phyloP scores from a whole-genome alignment of 345 rosid genomes.

The Triadica sebifera region DNA sequence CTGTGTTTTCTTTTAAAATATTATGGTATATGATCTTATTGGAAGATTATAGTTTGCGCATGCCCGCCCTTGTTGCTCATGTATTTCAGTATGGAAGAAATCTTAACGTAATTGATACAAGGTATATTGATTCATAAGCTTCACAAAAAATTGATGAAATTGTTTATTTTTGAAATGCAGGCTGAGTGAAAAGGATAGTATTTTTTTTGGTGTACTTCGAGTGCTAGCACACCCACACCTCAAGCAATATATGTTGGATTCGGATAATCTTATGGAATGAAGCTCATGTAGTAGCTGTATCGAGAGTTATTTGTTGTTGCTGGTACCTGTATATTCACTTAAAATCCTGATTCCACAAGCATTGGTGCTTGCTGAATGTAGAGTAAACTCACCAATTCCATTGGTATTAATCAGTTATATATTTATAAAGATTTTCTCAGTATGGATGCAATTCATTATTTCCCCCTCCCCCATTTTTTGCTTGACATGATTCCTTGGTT shows the following conservation, averaged over 20 bases:
- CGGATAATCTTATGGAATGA: neutral
- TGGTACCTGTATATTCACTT: neutral
- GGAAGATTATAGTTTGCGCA: neutral
- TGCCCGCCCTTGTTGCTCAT: too few relatives aligned
- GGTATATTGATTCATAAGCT: neutral
- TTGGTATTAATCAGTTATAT: neutral
- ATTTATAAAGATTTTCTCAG: neutral
- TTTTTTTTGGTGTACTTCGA: constrained; percentile 6
- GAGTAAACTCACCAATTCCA: neutral
- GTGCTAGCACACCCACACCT: neutral
- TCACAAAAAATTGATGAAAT: too few relatives aligned
- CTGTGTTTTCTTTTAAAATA: too few relatives aligned
- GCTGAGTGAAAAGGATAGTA: neutral
- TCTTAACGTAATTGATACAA: too few relatives aligned
- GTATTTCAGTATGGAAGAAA: neutral
- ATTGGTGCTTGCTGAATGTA: constrained; percentile 7
- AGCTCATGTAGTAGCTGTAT: neutral
- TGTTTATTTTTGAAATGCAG: neutral
- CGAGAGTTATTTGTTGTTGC: neutral
- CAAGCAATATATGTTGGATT: neutral
- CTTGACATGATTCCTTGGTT: neutral
- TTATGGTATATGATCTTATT: neutral
- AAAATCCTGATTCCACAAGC: neutral
- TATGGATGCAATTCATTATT: neutral
- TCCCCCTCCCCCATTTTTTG: too few relatives aligned